A percentile compares a stretch with the other conserved stretches of the same genome.
Conservation (phyloP, 306 rosid species). For the Vigna nakashimae region DNA sequence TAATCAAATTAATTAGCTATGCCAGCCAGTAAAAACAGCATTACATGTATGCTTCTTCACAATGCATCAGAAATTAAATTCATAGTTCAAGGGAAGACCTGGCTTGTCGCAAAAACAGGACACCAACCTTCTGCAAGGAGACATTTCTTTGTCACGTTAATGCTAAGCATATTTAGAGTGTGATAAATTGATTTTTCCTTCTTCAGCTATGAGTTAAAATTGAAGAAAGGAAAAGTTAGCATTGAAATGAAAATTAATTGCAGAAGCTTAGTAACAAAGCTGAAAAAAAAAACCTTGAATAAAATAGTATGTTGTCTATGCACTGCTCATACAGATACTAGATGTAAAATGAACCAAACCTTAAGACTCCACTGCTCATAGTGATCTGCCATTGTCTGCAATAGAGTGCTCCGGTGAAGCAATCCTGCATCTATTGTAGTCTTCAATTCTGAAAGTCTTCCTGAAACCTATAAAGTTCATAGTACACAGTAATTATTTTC, state of each 20-base stretch:
- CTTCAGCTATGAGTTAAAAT: constrained; percentile 63
- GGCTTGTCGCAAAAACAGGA: constrained; percentile 75
- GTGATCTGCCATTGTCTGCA: constrained; percentile 72
- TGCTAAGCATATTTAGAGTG: constrained; percentile 87
- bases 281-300: constrained; percentile 2
- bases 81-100: constrained; percentile 58
- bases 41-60: constrained; percentile 13
- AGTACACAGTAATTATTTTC: constrained; percentile 25
- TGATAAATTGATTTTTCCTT: constrained; percentile 78
- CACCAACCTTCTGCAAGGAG: constrained; percentile 96
- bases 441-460: constrained; percentile 66
- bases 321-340: constrained; percentile 27
- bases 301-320: neutral
- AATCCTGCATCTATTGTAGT: constrained; percentile 76
- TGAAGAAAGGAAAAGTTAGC: constrained; percentile 35
- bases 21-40: constrained; percentile 3
- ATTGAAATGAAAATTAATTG: constrained; percentile 36
- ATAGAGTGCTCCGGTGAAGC: constrained; percentile 63
- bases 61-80: constrained; percentile 31
- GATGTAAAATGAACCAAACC: constrained; percentile 61
- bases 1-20: constrained; percentile 35
- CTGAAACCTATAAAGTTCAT: constrained; percentile 65
- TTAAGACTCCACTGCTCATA: constrained; percentile 78
- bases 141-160: constrained; percentile 87
- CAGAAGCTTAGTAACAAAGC: constrained; percentile 38